Evolutionary conservation across 768 basidiomycete species (phyloP), one percentile per base, ranked within the genome.

Genomic region (Coprinopsis sp.): DNA sequence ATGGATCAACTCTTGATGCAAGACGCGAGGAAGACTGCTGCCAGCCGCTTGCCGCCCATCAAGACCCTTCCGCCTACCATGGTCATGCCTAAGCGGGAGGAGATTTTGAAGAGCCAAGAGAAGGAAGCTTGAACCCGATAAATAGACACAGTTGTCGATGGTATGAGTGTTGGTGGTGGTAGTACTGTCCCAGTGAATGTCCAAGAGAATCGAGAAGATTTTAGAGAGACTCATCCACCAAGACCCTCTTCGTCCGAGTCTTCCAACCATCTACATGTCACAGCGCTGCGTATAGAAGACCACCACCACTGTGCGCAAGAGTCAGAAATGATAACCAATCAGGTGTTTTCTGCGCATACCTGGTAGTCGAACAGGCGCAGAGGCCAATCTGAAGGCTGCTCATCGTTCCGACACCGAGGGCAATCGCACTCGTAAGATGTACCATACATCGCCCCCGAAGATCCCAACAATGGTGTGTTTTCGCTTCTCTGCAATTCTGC

Each of bases 1-100:
- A 91, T 99, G 85, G 96, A 99, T 62, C 81, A 87, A 58, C 73
- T 97, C 48, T 76, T 97, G 31, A 82, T 90, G 48, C 95, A 98
- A 68, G 89, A 91, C 54, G 75, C 93, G 7, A 82, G 95, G 40
- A 75, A 75, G 61, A 71, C 84, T 1, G 79, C 94, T 1, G 77
- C 84, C 6, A 69, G 78, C 39, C 69, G 92, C 29, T 77, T 98
- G n/a, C 91, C 94, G 16, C 74, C 87, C 13, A 66, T 94, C 57
- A 84, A 81, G 19, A 91, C 90, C n/a, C 76, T 98, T 21, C 95
- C 95, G 3, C 85, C 87, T 1, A 90, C 91, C 4, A 97, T 96
- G 95, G 76, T 87, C 31, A 73, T 90, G 56, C 84, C 85, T 10
- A 66, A 68, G 42, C 63, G 55, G 46, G 54, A 29, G 19, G 40